Evolutionary conservation across 2,329 filamentous ascomycete genomes (phyloP).

Genomic region (Hypocreales sp.): DNA sequence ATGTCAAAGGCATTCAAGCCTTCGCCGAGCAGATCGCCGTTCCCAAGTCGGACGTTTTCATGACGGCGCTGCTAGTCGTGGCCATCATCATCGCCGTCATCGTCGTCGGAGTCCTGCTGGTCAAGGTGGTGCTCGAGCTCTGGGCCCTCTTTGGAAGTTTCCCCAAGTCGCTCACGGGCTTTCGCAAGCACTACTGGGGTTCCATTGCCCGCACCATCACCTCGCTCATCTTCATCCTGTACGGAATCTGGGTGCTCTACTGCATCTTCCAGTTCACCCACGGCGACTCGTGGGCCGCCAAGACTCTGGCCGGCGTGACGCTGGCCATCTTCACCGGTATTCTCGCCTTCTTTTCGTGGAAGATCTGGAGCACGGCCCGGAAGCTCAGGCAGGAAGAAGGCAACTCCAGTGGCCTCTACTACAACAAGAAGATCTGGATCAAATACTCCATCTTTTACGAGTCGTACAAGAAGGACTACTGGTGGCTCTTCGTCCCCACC

Average conservation of each 20-base stretch:
- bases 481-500: constrained; percentile 88
- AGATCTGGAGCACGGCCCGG: constrained; percentile 63
- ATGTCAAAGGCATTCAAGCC: constrained; percentile 62
- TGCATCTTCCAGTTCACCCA: constrained; percentile 91
- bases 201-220: constrained; percentile 80
- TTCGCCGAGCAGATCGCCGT: constrained; percentile 76
- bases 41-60: constrained; percentile 82
- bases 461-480: constrained; percentile 83
- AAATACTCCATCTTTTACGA: constrained; percentile 98
- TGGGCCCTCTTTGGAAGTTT: constrained; percentile 88
- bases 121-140: constrained; percentile 81
- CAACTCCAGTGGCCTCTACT: constrained; percentile 58
- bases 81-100: constrained; percentile 76
- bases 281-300: constrained; percentile 90
- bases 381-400: constrained; percentile 64
- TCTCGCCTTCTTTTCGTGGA: constrained; percentile 69
- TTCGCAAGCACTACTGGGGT: constrained; percentile 95
- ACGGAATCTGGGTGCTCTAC: constrained; percentile 90
- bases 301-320: constrained; percentile 67
- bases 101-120: constrained; percentile 69
- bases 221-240: constrained; percentile 77
- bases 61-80: constrained; percentile 83
- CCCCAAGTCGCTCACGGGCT: constrained; percentile 61
- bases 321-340: constrained; percentile 66
- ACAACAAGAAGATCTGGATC: constrained; percentile 80